Evolutionary conservation across 768 basidiomycete genomes (phyloP).

Genomic region (Phanerochaete carnosa): DNA sequence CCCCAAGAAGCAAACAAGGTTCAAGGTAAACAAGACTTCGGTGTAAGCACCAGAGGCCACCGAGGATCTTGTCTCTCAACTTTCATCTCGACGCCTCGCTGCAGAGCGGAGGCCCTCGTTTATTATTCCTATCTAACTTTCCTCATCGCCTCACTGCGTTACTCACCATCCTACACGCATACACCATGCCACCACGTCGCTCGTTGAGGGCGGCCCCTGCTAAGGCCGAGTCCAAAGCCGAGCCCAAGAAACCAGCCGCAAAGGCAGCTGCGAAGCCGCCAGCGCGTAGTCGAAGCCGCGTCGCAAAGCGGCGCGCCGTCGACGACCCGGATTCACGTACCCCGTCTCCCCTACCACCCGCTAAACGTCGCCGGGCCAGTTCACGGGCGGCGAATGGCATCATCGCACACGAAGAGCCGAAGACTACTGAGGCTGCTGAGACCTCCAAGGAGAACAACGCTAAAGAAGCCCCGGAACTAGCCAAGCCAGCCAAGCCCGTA

Average conservation of each 20-base stretch:
- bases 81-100: neutral
- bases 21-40: neutral
- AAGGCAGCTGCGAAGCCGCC: conserved; percentile 10
- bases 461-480: neutral
- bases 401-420: neutral
- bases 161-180: conserved; percentile 2
- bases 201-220: conserved; percentile 12
- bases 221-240: conserved; percentile 14
- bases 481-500: neutral
- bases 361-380: conserved; percentile 15
- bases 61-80: neutral
- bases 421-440: neutral
- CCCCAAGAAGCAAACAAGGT: conserved; percentile 4
- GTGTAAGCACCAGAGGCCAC: neutral
- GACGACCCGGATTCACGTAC: conserved; percentile 8
- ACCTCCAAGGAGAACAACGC: neutral
- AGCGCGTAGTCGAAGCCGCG: neutral
- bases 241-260: conserved; percentile 12
- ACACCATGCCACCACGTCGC: conserved; percentile 24
- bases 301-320: conserved; percentile 15
- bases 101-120: neutral
- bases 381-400: conserved; percentile 12
- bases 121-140: conserved; percentile 2
- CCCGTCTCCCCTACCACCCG: conserved; percentile 14
- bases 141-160: conserved; percentile 5